Evolutionary conservation across 1,139 yeast species (phyloP).

Genomic region (Taphrina deformans): DNA sequence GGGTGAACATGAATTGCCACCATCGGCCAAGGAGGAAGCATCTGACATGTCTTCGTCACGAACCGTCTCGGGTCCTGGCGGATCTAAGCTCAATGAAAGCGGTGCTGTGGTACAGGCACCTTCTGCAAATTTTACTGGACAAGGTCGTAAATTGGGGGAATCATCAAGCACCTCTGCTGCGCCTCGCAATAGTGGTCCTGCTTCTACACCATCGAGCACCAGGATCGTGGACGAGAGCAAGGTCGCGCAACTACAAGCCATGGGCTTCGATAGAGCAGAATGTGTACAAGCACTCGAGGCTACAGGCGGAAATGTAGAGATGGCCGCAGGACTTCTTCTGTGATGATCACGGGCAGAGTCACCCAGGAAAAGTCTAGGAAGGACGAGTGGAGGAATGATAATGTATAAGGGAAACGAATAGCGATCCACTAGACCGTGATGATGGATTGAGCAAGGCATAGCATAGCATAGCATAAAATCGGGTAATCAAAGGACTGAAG

Average conservation of each 20-base stretch:
- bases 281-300: conserved; percentile 65
- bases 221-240: conserved; percentile 51
- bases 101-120: conserved; percentile 34
- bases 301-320: conserved; percentile 74
- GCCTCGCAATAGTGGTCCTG: conserved; percentile 27
- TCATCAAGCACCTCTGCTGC: conserved; percentile 14
- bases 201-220: conserved; percentile 32
- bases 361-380: too few relatives aligned
- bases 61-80: conserved; percentile 29
- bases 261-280: conserved; percentile 70
- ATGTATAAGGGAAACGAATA: background rate
- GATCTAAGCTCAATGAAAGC: conserved; percentile 43
- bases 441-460: background rate
- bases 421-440: background rate
- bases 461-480: background rate
- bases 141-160: conserved; percentile 34
- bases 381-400: background rate
- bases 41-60: background rate
- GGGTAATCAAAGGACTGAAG: too few relatives aligned
- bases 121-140: conserved; percentile 13
- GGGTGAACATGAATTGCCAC: conserved; percentile 70
- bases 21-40: conserved; percentile 41
- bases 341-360: too few relatives aligned
- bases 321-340: conserved; percentile 79
- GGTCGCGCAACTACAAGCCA: conserved; percentile 57